Conservation (phyloP, 805 yeast genomes). For the Blastobotrys chiropterorum region DNA sequence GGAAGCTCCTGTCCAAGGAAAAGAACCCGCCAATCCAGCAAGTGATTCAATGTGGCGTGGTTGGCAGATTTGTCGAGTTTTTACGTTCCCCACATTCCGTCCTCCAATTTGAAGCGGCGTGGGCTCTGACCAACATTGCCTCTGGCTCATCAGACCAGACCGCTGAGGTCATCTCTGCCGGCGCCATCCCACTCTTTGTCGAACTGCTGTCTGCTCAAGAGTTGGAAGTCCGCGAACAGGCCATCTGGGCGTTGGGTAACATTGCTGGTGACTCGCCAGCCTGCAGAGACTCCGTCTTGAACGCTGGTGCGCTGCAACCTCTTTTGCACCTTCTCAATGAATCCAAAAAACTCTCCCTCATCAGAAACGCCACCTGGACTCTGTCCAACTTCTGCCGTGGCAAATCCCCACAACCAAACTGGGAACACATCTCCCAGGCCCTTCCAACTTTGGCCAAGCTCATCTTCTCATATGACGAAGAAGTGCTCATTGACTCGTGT, state of each 20-base stretch:
- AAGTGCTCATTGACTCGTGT: conserved; percentile 93
- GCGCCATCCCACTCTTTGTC: conserved; percentile 90
- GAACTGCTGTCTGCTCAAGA: conserved; percentile 73
- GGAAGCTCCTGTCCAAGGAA: conserved; percentile 90
- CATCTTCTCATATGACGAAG: conserved; percentile 84
- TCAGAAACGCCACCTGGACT: conserved; percentile 98
- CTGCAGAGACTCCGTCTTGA: conserved; percentile 83
- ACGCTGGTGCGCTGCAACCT: conserved; percentile 84
- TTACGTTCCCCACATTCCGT: conserved; percentile 72
- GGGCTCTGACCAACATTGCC: conserved; percentile 99
- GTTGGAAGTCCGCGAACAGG: conserved; percentile 93
- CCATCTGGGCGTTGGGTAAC: conserved; percentile 98
- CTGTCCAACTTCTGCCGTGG: conserved; percentile 95
- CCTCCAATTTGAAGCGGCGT: conserved; percentile 95
- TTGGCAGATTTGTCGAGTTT: conserved; percentile 82
- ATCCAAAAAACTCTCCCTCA: conserved; percentile 72
- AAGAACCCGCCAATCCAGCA: conserved; percentile 93
- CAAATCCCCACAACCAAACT: conserved; percentile 91
- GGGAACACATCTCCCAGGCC: conserved; percentile 80
- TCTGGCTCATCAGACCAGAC: conserved; percentile 91
- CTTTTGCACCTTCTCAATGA: conserved; percentile 71
- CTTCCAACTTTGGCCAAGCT: conserved; percentile 88
- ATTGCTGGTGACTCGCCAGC: conserved; percentile 95
- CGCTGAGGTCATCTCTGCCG: conserved; percentile 80
- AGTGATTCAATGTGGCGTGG: conserved; percentile 90